A percentile compares a stretch with the other conserved stretches of the same genome.
These are phyloP conservation scores for Fomitopsis pulvina DNA, from an alignment of 768 basidiomycete genomes.

Conservation along the genomic window DNA sequence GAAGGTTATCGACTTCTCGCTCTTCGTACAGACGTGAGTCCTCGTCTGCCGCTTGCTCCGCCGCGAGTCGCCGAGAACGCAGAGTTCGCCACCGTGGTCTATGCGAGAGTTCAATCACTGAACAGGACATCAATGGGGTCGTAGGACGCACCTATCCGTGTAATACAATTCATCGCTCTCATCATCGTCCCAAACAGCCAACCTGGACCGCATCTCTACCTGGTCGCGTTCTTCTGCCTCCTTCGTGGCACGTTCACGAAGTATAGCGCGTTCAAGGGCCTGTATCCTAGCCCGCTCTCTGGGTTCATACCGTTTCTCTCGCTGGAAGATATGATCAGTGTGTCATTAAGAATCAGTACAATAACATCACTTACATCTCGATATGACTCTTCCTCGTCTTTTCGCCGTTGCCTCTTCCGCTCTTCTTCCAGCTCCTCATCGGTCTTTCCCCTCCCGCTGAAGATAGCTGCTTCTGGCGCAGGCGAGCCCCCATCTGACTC, in stretches of 20 bases:
- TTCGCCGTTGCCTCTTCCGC: slow-evolving; percentile 62
- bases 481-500: slow-evolving; percentile 35
- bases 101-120: slow-evolving; percentile 3
- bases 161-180: slow-evolving; percentile 92
- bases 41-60: slow-evolving; percentile 80
- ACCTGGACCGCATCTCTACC: slow-evolving; percentile 68
- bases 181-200: slow-evolving; percentile 91
- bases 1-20: slow-evolving; percentile 80
- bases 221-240: slow-evolving; percentile 79
- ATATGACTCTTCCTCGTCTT: slow-evolving; percentile 82
- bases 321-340: slow-evolving; percentile 36
- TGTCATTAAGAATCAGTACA: background rate
- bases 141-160: slow-evolving; percentile 65
- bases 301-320: slow-evolving; percentile 90
- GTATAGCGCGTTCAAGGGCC: slow-evolving; percentile 67
- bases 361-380: slow-evolving; percentile 59
- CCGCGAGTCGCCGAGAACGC: slow-evolving; percentile 59
- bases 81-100: slow-evolving; percentile 85
- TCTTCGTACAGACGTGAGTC: slow-evolving; percentile 79
- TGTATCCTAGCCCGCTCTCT: slow-evolving; percentile 80
- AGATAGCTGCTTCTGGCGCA: slow-evolving; percentile 17
- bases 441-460: slow-evolving; percentile 46
- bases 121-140: background rate
- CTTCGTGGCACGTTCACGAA: slow-evolving; percentile 60
- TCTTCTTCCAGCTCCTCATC: slow-evolving; percentile 89